phyloP scores from a whole-genome alignment of 768 basidiomycete genomes.

The Crassisporium funariophilum region DNA sequence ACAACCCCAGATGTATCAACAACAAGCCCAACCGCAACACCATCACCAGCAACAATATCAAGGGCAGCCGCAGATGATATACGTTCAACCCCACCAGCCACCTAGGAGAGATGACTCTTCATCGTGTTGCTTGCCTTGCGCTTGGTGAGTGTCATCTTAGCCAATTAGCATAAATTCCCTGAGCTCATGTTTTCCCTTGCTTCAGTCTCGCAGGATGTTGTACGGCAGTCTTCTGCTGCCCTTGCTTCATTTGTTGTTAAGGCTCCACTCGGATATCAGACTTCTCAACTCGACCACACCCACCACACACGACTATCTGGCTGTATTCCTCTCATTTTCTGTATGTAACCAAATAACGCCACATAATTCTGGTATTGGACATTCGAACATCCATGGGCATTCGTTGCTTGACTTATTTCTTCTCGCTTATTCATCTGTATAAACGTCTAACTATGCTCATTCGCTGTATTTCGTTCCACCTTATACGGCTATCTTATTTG shows the following conservation, averaged over 20 bases:
- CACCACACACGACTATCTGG: too few relatives aligned
- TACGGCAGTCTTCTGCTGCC: constrained; percentile 17
- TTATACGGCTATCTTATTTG: too few relatives aligned
- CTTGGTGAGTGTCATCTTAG: constrained; percentile 15
- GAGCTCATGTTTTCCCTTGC: background rate
- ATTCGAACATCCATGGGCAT: too few relatives aligned
- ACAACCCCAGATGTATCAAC: background rate
- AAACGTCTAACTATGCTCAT: too few relatives aligned
- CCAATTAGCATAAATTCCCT: background rate
- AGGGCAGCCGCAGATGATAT: constrained; percentile 16
- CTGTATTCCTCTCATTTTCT: too few relatives aligned
- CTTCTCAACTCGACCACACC: too few relatives aligned
- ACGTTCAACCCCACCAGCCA: constrained; percentile 14
- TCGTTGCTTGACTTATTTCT: too few relatives aligned
- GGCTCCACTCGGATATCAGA: background rate
- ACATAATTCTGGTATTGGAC: too few relatives aligned
- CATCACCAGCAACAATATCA: background rate
- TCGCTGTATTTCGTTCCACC: too few relatives aligned
- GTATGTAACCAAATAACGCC: too few relatives aligned
- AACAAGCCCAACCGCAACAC: constrained; percentile 4
- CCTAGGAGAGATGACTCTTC: constrained; percentile 6
- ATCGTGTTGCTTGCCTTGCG: constrained; percentile 11
- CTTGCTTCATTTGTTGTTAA: constrained; percentile 16
- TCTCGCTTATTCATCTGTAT: too few relatives aligned
- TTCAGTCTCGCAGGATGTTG: constrained; percentile 10